phyloP scores from a whole-genome alignment of 805 yeast species.

The Saturnispora saitoi region DNA sequence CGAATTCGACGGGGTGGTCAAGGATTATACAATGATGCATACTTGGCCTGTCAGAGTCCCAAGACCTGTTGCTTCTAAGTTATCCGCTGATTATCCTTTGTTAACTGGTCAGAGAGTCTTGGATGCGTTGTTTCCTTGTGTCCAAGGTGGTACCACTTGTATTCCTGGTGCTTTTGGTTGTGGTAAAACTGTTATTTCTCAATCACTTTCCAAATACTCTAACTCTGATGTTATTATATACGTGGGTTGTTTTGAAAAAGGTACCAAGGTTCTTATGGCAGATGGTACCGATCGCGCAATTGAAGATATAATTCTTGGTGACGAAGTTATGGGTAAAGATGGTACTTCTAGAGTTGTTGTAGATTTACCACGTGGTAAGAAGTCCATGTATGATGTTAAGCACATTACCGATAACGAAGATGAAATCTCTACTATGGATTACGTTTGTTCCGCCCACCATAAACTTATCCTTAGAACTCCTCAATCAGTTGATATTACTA shows the following conservation, averaged over 20 bases:
- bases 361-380: slow-evolving; percentile 35
- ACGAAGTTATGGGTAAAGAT: slow-evolving; percentile 13
- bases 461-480: slow-evolving; percentile 32
- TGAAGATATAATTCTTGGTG: slow-evolving; percentile 6
- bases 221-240: slow-evolving; percentile 95
- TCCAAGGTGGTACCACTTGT: slow-evolving; percentile 99
- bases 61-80: slow-evolving; percentile 93
- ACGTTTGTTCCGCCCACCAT: slow-evolving; percentile 33
- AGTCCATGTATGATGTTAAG: slow-evolving; percentile 33
- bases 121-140: slow-evolving; percentile 97
- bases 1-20: slow-evolving; percentile 84
- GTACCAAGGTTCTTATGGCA: slow-evolving; percentile 33
- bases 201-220: slow-evolving; percentile 87
- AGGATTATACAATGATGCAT: slow-evolving; percentile 87
- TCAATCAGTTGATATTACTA: slow-evolving; percentile 13
- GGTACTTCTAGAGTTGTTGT: slow-evolving; percentile 29
- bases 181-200: slow-evolving; percentile 50
- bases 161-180: slow-evolving; percentile 99
- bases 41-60: slow-evolving; percentile 99
- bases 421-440: slow-evolving; percentile 14
- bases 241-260: slow-evolving; percentile 54
- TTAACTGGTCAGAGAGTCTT: slow-evolving; percentile 98
- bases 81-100: slow-evolving; percentile 89
- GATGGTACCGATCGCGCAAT: slow-evolving; percentile 26
- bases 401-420: slow-evolving; percentile 4